Conservation (phyloP, 805 yeast species). For the Zygosaccharomyces kombuchaensis region DNA sequence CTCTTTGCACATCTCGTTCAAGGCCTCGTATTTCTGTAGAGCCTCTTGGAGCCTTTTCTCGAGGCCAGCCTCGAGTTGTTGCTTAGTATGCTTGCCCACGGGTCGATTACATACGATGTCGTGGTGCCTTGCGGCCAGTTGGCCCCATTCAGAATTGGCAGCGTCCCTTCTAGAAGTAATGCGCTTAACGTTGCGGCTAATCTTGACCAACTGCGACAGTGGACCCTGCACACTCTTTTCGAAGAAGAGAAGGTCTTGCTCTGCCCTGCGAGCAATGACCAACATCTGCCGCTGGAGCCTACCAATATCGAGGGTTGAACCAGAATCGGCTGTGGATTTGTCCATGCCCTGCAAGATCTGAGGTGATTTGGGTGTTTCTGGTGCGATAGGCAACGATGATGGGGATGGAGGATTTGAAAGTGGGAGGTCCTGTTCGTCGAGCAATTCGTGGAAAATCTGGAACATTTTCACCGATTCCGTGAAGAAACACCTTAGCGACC, state of each 20-base stretch:
- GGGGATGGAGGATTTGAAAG: slow-evolving; percentile 1
- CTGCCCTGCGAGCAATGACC: slow-evolving; percentile 15
- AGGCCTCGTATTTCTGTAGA: slow-evolving; percentile 14
- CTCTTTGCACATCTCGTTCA: slow-evolving; percentile 16
- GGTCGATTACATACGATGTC: slow-evolving; percentile 6
- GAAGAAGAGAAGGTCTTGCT: slow-evolving; percentile 17
- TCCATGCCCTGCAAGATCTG: background rate
- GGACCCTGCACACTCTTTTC: slow-evolving; percentile 19
- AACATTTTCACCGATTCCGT: slow-evolving; percentile 10
- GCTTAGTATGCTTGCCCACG: slow-evolving; percentile 4
- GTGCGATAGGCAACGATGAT: background rate
- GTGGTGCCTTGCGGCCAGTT: slow-evolving; percentile 6
- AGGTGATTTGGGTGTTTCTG: background rate
- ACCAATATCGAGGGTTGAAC: slow-evolving; percentile 7
- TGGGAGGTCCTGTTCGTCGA: slow-evolving; percentile 10
- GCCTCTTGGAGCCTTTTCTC: slow-evolving; percentile 12
- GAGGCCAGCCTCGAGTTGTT: slow-evolving; percentile 4
- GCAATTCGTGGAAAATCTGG: slow-evolving; percentile 13
- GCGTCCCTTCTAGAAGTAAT: slow-evolving; percentile 6
- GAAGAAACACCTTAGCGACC: slow-evolving; percentile 13
- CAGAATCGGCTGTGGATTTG: background rate
- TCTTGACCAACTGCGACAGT: slow-evolving; percentile 7
- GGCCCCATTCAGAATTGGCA: slow-evolving; percentile 10
- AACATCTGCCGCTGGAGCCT: slow-evolving; percentile 14
- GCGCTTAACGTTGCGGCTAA: slow-evolving; percentile 13